Conservation (phyloP, 148 eudicot genomes). For the Talinum fruticosum region DNA sequence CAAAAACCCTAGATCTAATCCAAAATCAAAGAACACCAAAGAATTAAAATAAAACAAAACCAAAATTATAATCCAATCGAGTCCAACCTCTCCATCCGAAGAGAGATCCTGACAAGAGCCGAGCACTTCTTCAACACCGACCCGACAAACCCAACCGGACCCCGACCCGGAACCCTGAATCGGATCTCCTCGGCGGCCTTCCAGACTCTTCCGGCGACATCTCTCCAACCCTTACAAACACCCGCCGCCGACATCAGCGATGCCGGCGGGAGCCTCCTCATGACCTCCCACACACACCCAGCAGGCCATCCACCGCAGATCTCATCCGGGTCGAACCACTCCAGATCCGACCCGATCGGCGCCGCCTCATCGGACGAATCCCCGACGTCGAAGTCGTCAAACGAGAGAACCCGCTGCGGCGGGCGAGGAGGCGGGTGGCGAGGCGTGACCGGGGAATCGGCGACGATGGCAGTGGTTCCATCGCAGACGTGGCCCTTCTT, state of each 20-base stretch:
- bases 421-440: constrained; percentile 30
- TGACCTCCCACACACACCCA: constrained; percentile 66
- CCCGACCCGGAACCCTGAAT: constrained; percentile 66
- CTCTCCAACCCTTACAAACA: constrained; percentile 89
- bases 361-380: constrained; percentile 27
- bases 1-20: constrained; percentile 37
- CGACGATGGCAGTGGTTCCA: constrained; percentile 5
- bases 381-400: constrained; percentile 49
- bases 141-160: constrained; percentile 58
- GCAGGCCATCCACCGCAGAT: constrained; percentile 39
- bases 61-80: background rate
- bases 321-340: constrained; percentile 28
- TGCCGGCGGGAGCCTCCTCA: constrained; percentile 66
- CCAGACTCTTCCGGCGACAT: constrained; percentile 56
- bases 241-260: constrained; percentile 60
- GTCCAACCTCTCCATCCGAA: constrained; percentile 76
- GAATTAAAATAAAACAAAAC: background rate
- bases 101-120: constrained; percentile 59
- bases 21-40: background rate
- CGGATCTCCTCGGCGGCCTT: constrained; percentile 67
- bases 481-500: constrained; percentile 77
- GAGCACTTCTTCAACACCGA: constrained; percentile 70
- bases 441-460: constrained; percentile 22
- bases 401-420: constrained; percentile 52
- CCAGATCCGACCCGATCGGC: constrained; percentile 23